Evolutionary conservation across 164 flowering plant genomes (phyloP).

Genomic region (Cinnamomum micranthum): DNA sequence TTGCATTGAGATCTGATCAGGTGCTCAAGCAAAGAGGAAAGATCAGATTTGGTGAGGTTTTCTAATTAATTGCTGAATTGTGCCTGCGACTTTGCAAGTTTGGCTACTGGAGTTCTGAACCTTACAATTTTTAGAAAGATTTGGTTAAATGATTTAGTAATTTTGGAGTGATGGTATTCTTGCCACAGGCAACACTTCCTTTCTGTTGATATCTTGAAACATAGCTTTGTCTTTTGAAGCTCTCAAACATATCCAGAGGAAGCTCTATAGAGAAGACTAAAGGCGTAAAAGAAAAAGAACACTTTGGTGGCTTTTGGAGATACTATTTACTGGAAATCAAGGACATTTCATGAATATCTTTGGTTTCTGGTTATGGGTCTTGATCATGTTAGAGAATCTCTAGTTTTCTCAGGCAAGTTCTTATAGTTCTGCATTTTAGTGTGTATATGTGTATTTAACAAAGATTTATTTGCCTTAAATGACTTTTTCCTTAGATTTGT

Average conservation of each 20-base stretch:
- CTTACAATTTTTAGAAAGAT: not conserved
- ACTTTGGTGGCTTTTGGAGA: not conserved
- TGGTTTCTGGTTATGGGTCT: not conserved
- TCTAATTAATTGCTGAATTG: too few relatives aligned
- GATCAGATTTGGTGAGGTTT: too few relatives aligned
- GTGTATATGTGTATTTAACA: not conserved
- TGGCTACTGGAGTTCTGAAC: too few relatives aligned
- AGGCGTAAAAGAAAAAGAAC: too few relatives aligned
- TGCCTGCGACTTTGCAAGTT: too few relatives aligned
- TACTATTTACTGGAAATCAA: not conserved
- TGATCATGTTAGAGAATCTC: not conserved
- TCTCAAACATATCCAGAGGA: not conserved
- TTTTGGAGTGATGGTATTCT: not conserved
- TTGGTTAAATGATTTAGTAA: not conserved
- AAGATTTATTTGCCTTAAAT: not conserved
- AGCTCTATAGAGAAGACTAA: not conserved
- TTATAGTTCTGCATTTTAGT: not conserved
- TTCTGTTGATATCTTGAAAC: not conserved
- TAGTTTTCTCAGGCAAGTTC: not conserved
- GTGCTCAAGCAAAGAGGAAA: too few relatives aligned
- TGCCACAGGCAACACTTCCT: not conserved
- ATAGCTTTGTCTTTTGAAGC: not conserved
- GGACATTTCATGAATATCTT: not conserved
- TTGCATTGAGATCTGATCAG: too few relatives aligned
- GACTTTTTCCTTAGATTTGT: not conserved